A percentile compares a stretch with the other conserved stretches of the same genome.
Conservation (phyloP, 179 eudicot species). For the Amaranthus tricolor region DNA sequence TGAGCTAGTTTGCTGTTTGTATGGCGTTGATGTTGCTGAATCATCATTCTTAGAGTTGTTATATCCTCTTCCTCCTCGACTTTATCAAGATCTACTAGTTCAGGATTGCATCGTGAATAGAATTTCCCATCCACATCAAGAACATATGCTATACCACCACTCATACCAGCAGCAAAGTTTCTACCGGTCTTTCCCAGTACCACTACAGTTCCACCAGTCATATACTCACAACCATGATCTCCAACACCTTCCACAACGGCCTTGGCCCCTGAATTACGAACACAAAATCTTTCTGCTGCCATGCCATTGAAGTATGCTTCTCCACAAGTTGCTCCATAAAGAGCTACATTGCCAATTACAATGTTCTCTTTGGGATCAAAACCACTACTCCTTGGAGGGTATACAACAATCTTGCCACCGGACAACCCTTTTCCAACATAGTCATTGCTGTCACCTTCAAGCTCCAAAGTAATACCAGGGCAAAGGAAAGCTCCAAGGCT, state of each 20-base stretch:
- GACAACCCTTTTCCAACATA: conserved; percentile 98
- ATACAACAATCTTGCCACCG: conserved; percentile 90
- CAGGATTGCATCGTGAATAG: conserved; percentile 65
- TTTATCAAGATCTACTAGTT: conserved; percentile 92
- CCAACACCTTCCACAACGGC: conserved; percentile 99
- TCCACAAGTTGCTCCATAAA: conserved; percentile 87
- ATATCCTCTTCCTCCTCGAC: conserved; percentile 93
- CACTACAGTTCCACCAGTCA: conserved; percentile 96
- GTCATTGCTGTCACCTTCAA: conserved; percentile 98
- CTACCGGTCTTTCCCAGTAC: conserved; percentile 94
- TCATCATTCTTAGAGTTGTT: conserved; percentile 81
- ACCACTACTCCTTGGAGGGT: conserved; percentile 84
- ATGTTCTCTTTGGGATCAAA: conserved; percentile 98
- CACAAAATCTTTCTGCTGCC: conserved; percentile 99
- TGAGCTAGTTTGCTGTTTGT: conserved; percentile 82
- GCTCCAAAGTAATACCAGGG: conserved; percentile 88
- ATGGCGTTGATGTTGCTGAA: conserved; percentile 97
- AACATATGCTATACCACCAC: conserved; percentile 96
- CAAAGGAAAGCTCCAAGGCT: conserved; percentile 97
- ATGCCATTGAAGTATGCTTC: conserved; percentile 98
- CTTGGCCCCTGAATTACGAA: conserved; percentile 92
- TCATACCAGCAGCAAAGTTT: conserved; percentile 99
- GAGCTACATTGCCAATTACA: conserved; percentile 95
- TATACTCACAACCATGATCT: conserved; percentile 99
- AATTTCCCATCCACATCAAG: conserved; percentile 75